Conservation (phyloP, 2,329 filamentous ascomycete species). For the Calonectria pteridis region DNA sequence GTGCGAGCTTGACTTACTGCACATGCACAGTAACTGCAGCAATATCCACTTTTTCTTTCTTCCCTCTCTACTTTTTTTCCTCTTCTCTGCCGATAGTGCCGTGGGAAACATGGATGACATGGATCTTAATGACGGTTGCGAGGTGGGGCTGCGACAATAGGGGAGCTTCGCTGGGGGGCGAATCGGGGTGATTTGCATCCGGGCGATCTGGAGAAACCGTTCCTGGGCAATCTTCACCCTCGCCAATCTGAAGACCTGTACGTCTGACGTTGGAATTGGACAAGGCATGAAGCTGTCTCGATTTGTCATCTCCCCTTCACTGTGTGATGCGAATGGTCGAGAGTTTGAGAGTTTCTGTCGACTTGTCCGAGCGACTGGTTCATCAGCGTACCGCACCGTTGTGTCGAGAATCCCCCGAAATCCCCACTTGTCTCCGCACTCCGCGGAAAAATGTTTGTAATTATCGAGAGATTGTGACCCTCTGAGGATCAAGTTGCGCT, state of each 20-base stretch:
- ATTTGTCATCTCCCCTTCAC: background rate
- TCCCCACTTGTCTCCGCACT: background rate
- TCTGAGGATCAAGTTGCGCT: background rate
- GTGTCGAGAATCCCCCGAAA: background rate
- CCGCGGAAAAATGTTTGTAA: background rate
- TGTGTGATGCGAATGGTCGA: background rate
- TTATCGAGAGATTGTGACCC: background rate
- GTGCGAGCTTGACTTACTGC: background rate
- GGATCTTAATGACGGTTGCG: slow-evolving; percentile 1
- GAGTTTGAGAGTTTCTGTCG: background rate
- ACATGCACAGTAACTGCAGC: background rate
- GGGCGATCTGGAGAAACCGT: background rate
- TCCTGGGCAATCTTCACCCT: background rate
- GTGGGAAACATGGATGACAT: background rate
- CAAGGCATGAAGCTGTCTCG: background rate
- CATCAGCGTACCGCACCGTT: background rate
- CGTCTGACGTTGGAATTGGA: background rate
- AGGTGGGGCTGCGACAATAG: background rate
- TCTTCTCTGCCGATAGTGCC: background rate
- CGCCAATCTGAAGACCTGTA: background rate
- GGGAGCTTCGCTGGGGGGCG: background rate
- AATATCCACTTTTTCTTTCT: background rate
- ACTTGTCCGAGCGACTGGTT: background rate
- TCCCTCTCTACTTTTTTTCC: background rate
- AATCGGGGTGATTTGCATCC: background rate